These are phyloP conservation scores for Quercus wislizeni DNA, from an alignment of 306 rosid genomes.

Conservation along the genomic window DNA sequence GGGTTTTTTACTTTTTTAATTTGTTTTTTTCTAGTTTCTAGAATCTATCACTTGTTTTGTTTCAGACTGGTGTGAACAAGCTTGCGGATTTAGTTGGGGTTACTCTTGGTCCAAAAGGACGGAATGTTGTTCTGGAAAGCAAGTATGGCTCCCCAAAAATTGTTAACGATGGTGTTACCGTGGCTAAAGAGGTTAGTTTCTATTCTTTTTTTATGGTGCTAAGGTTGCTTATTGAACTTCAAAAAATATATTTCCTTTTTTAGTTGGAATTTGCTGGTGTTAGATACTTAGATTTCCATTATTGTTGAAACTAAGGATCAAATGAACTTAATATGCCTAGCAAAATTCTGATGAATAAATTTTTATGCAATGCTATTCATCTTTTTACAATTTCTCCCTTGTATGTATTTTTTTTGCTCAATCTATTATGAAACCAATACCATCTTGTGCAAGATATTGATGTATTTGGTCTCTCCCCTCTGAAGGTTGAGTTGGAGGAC, in stretches of 20 bases:
- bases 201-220: not conserved
- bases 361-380: not conserved
- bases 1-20: not conserved
- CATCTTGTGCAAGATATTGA: not conserved
- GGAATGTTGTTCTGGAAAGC: constrained; percentile 97
- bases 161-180: constrained; percentile 98
- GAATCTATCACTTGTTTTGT: not conserved
- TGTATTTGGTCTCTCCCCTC: not conserved
- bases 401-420: not conserved
- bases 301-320: not conserved
- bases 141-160: constrained; percentile 98
- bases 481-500: constrained; percentile 96
- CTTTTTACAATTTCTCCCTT: not conserved
- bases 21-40: not conserved
- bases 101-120: constrained; percentile 98
- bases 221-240: not conserved
- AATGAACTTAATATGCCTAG: not conserved
- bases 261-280: not conserved
- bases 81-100: constrained; percentile 98
- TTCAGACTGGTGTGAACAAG: constrained; percentile 92
- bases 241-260: not conserved
- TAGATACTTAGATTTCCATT: not conserved
- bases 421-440: not conserved
- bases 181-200: constrained; percentile 78
- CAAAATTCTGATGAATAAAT: not conserved